phyloP scores from a whole-genome alignment of 2,329 filamentous ascomycete species.

The Apiospora marii region DNA sequence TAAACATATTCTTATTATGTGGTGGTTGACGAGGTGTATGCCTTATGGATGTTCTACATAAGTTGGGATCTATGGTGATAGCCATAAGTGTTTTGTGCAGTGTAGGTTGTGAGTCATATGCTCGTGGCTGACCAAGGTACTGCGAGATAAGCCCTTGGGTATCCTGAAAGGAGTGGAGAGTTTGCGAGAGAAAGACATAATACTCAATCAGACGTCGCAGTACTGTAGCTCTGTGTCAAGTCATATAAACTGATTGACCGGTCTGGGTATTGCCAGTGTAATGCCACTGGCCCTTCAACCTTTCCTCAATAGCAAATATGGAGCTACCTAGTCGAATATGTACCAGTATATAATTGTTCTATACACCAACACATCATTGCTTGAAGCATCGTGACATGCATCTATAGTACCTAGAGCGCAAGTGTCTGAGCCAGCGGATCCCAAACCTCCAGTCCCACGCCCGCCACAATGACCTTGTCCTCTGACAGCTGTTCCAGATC shows the following conservation, averaged over 20 bases:
- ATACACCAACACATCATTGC: no score
- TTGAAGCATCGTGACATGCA: no score
- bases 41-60: neutral
- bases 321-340: no score
- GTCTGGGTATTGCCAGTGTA: no score
- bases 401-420: neutral
- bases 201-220: no score
- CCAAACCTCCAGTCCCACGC: constrained; percentile 30
- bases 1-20: neutral
- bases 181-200: neutral
- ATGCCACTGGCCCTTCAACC: no score
- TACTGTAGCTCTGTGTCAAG: no score
- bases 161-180: neutral
- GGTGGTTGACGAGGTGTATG: neutral
- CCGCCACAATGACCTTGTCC: constrained; percentile 24
- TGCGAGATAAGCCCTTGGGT: neutral
- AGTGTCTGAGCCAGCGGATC: constrained; percentile 3
- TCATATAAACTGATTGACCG: no score
- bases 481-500: constrained; percentile 53
- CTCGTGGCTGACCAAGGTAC: constrained; percentile 12
- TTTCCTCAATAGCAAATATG: no score
- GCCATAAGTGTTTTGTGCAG: neutral
- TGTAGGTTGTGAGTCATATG: constrained; percentile 6
- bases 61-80: constrained; percentile 6
- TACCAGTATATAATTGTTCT: no score